These are phyloP conservation scores for Myriosclerotinia scirpicola DNA, from an alignment of 2,329 filamentous ascomycete species.

Conservation along the genomic window DNA sequence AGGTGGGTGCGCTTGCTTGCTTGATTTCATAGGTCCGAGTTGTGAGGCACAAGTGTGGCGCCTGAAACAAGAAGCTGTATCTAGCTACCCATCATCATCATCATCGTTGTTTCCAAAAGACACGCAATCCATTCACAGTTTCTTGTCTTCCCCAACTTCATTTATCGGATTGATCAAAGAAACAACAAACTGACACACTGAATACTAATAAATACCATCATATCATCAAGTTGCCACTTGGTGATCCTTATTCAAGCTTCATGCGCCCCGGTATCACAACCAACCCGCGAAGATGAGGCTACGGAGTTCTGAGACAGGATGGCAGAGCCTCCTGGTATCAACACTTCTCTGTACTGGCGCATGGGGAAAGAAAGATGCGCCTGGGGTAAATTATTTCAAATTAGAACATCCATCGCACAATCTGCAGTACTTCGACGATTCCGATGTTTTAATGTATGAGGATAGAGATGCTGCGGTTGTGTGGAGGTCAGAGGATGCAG, in stretches of 20 bases:
- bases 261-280: slow-evolving; percentile 35
- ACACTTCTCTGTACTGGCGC: slow-evolving; percentile 34
- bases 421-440: slow-evolving; percentile 89
- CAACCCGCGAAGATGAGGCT: slow-evolving; percentile 41
- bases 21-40: slow-evolving; percentile 16
- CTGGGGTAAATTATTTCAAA: slow-evolving; percentile 61
- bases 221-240: slow-evolving; percentile 28
- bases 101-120: slow-evolving; percentile 22
- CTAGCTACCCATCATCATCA: slow-evolving; percentile 1
- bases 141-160: background rate
- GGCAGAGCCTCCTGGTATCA: slow-evolving; percentile 38
- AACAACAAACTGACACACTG: background rate
- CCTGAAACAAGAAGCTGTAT: slow-evolving; percentile 20
- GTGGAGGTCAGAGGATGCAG: slow-evolving; percentile 79
- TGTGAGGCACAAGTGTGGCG: slow-evolving; percentile 16
- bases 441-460: slow-evolving; percentile 75
- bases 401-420: slow-evolving; percentile 67
- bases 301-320: slow-evolving; percentile 32
- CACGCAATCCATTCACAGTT: slow-evolving; percentile 20
- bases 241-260: slow-evolving; percentile 35
- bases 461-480: slow-evolving; percentile 64
- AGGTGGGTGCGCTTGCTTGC: background rate
- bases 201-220: background rate
- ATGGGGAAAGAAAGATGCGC: slow-evolving; percentile 46
- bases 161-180: background rate